phyloP scores from a whole-genome alignment of 179 eudicot species.

The Corrigiola litoralis region DNA sequence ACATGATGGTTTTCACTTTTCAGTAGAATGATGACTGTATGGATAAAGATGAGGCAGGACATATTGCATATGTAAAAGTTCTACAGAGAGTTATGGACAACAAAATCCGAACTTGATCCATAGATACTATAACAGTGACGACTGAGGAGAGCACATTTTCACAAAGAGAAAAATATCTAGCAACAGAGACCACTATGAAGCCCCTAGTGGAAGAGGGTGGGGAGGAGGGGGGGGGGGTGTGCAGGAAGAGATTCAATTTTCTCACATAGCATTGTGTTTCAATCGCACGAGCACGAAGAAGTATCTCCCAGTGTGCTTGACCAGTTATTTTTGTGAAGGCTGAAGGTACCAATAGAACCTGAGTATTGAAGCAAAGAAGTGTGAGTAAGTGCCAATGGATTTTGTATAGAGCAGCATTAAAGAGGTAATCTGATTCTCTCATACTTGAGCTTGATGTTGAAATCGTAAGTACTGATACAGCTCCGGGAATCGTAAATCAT shows the following conservation, averaged over 20 bases:
- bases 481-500: conserved; percentile 91
- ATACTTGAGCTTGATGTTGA: conserved; percentile 64
- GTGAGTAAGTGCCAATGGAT: conserved; percentile 1
- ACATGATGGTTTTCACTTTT: no score
- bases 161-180: no score
- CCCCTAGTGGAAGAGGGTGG: no score
- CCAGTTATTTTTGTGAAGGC: conserved; percentile 91
- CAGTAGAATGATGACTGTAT: no score
- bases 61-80: no score
- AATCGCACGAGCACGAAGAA: conserved; percentile 94
- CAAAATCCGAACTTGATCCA: no score
- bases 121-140: no score
- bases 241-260: neutral
- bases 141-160: no score
- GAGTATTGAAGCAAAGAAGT: neutral
- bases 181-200: no score
- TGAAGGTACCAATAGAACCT: conserved; percentile 87
- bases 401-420: neutral
- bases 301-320: conserved; percentile 92
- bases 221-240: neutral
- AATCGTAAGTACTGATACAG: conserved; percentile 73
- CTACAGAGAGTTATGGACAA: no score
- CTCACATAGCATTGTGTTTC: conserved; percentile 96
- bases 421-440: neutral
- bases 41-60: no score